Evolutionary conservation across 2,329 filamentous ascomycete species (phyloP), one percentile per base, ranked within the genome.

Genomic region (Phialocephala sp.): DNA sequence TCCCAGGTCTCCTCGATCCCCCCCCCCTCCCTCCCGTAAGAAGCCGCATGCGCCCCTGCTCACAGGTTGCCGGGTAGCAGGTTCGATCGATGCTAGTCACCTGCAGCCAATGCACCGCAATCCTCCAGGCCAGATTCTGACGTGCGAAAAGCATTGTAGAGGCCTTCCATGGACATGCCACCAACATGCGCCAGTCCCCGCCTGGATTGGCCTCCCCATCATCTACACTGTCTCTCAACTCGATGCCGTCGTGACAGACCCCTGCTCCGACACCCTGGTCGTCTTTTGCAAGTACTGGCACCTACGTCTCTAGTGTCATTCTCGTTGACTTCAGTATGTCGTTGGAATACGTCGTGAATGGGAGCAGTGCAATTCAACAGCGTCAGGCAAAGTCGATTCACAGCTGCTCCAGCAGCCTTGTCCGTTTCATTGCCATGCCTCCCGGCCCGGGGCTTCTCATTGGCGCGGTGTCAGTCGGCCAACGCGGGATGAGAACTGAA

Each of bases 341-440:
- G 64, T 54, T 50, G 54, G 57, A 69, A 56, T 61, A 24, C 45
- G 55, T 20, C 69, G 35, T 62, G 52, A 64, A 58, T 66, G 63
- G 52, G 60, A 62, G 50, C 32, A 32, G 41, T 35, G 55, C 60
- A 57, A 58, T 39, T 57, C 43, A 65, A 60, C 57, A 62, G 52
- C 62, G 59, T 69, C 52, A 69, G 62, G 45, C 59, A 71, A 71
- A 69, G 67, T 63, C 52, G 57, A 67, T 52, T 67, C 62, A 62
- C 67, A 63, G 60, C 66, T 63, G 43, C 35, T 59, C 52, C 58
- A 66, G 62, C 59, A 69, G 69, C 69, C 70, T 72, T 72, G 68
- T 67, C 70, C 65, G 71, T 73, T 73, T 73, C 71, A 73, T 66
- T 68, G 66, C 67, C 64, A 68, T 69, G 66, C 62, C 54, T 57